A percentile compares a stretch with the other conserved stretches of the same genome.
Conservation (phyloP, 306 rosid species). For the Luffa acutangula region DNA sequence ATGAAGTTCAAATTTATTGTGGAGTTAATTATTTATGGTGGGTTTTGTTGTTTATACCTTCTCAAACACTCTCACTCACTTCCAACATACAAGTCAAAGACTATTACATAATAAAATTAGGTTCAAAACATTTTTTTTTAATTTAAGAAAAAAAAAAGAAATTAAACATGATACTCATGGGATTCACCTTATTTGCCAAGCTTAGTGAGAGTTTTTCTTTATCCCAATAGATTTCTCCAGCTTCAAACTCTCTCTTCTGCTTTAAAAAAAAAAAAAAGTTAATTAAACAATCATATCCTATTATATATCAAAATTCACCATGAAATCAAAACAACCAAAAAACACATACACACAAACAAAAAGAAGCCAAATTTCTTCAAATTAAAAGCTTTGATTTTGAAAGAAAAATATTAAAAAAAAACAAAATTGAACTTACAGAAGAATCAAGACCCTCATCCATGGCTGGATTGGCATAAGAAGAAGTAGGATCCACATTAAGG, state of each 20-base stretch:
- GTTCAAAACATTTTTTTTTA: neutral
- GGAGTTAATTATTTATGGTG: neutral
- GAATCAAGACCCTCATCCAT: neutral
- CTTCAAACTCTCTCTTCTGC: conserved; percentile 17
- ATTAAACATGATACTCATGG: neutral
- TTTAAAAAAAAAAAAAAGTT: neutral
- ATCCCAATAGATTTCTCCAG: neutral
- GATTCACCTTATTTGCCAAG: conserved; percentile 1
- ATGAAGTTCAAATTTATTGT: too few species aligned
- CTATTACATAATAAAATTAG: neutral
- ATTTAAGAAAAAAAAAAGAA: neutral
- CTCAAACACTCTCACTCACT: neutral
- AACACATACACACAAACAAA: neutral
- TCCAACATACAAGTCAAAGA: neutral
- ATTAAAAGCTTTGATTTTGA: neutral
- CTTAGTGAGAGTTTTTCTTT: neutral
- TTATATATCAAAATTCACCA: neutral
- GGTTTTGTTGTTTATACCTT: neutral
- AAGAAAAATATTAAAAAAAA: neutral
- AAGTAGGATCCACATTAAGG: conserved; percentile 32
- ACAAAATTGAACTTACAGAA: conserved; percentile 13
- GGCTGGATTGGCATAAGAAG: neutral
- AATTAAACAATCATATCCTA: neutral
- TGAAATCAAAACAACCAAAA: neutral
- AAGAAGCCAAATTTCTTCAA: neutral